A percentile compares a stretch with the other conserved stretches of the same genome.
Conservation (phyloP, 331 rosid genomes). For the Malus hybrid region DNA sequence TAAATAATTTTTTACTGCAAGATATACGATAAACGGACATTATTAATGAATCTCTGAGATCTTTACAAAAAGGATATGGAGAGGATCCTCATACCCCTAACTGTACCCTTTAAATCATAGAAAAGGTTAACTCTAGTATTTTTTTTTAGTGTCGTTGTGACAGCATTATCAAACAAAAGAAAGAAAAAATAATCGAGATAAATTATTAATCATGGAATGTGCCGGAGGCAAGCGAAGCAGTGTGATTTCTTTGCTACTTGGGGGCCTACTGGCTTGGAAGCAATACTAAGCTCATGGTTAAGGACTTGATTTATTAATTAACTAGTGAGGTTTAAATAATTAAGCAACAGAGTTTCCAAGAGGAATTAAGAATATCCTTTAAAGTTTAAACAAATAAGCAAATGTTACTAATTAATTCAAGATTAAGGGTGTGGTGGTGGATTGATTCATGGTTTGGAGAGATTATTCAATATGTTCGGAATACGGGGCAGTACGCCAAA, state of each 20-base stretch:
- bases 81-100: neutral
- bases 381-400: neutral
- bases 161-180: conserved; percentile 9
- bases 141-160: neutral
- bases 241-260: neutral
- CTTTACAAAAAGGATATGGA: too few species aligned
- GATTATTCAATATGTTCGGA: too few species aligned
- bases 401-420: neutral
- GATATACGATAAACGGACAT: too few species aligned
- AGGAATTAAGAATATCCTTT: neutral
- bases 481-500: rapidly evolving
- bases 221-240: neutral
- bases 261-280: neutral
- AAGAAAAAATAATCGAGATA: neutral
- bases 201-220: neutral
- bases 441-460: too few species aligned
- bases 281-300: neutral
- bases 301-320: neutral
- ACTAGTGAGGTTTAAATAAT: neutral
- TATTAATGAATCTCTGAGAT: rapidly evolving
- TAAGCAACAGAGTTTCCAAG: neutral
- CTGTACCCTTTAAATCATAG: neutral
- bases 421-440: neutral
- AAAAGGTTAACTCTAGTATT: neutral
- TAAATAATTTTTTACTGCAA: too few species aligned